Evolutionary conservation across 1,139 yeast genomes (phyloP), one percentile per base, ranked within the genome.

Genomic region (Pichia sp.): DNA sequence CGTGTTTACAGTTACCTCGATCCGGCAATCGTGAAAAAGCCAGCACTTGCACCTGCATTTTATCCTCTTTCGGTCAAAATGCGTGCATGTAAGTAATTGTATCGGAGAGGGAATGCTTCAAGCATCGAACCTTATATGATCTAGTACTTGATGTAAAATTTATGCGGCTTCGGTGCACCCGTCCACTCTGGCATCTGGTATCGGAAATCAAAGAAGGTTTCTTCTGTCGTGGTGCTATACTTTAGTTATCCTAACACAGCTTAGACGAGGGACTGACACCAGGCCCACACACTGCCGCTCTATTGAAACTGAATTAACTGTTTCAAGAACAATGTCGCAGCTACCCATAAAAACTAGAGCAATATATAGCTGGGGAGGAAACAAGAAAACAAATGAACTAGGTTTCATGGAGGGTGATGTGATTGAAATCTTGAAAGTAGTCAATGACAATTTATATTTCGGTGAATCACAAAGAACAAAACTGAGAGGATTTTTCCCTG

Each of bases 391-490:
- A 50, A 90, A 88, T 46, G 97, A 93, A 67, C 76, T 93, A 51
- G 98, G 98, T 1, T 93, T 93, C 68, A 78, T 92, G 48, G 98
- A 93, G 72, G 96, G 95, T 54, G 98, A 93, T 67, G 73, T 88
- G 50, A 87, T 93, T 63, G 96, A 91, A 60, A 96, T 93, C 6
- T 77, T 82, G 48, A 78, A 85, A 61, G 74, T 85, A 4, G 91
- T 93, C 8, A 96, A 92, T 66, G 96, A 95, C 27, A 84, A 85
- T 64, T 90, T 96, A 95, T 91, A 95, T 87, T 87, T 83, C 64
- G 99, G 99, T 1, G 77, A 79, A 60, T 77, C 92, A 56, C 75
- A 84, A 61, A 77, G 98, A 65, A 91, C 90, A 72, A 87, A 84
- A 61, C 83, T 88, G 60, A 83, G 84, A 49, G 99, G 99, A 0